Conservation (phyloP, 1,284 basidiomycete genomes). For the Porodaedalea pini region DNA sequence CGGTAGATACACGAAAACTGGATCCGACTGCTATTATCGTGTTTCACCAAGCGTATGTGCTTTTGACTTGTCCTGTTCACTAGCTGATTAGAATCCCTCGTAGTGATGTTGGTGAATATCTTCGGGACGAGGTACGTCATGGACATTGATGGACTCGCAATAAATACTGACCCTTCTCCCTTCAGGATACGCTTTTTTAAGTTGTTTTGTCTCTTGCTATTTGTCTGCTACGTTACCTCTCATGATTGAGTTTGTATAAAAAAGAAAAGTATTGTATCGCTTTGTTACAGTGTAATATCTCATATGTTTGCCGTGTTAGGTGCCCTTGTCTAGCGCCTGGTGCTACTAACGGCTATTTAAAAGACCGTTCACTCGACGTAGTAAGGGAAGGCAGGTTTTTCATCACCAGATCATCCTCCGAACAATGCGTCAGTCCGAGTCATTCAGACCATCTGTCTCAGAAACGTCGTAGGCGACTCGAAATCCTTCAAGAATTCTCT, state of each 20-base stretch:
- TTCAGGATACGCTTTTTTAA: conserved; percentile 19
- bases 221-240: too few species aligned
- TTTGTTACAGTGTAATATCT: too few species aligned
- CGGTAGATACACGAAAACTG: conserved; percentile 93
- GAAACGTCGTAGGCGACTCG: too few species aligned
- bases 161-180: background rate
- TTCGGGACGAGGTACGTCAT: conserved; percentile 81
- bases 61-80: conserved; percentile 5
- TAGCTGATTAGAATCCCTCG: conserved; percentile 1
- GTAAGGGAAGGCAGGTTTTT: too few species aligned
- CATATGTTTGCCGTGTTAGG: too few species aligned
- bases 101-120: conserved; percentile 93
- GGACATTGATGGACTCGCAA: background rate
- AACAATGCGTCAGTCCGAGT: too few species aligned
- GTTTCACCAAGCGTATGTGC: conserved; percentile 92
- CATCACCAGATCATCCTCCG: too few species aligned
- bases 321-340: too few species aligned
- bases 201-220: background rate
- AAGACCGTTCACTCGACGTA: too few species aligned
- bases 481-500: too few species aligned
- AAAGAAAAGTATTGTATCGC: background rate
- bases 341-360: too few species aligned
- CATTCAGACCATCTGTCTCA: too few species aligned
- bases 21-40: conserved; percentile 99
- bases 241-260: background rate